Conservation (phyloP, 2,329 filamentous ascomycete species). For the Microcera coccophila region DNA sequence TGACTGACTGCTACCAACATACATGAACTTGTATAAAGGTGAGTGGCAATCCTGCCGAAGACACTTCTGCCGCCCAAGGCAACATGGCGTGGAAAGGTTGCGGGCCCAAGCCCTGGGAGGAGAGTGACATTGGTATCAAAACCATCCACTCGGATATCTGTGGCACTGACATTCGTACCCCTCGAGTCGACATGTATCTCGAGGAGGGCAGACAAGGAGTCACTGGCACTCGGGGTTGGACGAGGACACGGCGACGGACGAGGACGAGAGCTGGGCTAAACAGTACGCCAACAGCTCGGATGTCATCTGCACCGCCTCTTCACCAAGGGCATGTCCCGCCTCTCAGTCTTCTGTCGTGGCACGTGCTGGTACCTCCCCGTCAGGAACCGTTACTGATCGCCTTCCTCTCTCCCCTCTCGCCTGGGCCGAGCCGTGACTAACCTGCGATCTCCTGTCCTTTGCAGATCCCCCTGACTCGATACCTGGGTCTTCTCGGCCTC, state of each 20-base stretch:
- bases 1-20: neutral
- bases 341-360: neutral
- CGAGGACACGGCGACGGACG: constrained; percentile 53
- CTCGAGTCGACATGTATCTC: constrained; percentile 56
- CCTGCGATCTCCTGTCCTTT: too few species aligned
- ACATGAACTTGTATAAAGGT: neutral
- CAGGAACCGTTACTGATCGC: neutral
- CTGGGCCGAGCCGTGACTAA: neutral
- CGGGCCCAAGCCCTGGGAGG: constrained; percentile 62
- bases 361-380: neutral
- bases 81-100: constrained; percentile 55
- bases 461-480: constrained; percentile 19
- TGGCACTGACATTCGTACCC: constrained; percentile 57
- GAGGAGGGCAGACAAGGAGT: constrained; percentile 53
- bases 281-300: constrained; percentile 59
- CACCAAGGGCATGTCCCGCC: constrained; percentile 28
- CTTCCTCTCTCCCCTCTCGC: neutral
- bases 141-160: constrained; percentile 65
- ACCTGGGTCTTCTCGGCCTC: constrained; percentile 38
- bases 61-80: constrained; percentile 40
- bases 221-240: constrained; percentile 51
- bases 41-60: constrained; percentile 29
- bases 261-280: constrained; percentile 49
- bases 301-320: constrained; percentile 67
- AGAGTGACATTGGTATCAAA: constrained; percentile 62